phyloP scores from a whole-genome alignment of 495 filamentous ascomycete species.

The Trichoderma asperelloides region DNA sequence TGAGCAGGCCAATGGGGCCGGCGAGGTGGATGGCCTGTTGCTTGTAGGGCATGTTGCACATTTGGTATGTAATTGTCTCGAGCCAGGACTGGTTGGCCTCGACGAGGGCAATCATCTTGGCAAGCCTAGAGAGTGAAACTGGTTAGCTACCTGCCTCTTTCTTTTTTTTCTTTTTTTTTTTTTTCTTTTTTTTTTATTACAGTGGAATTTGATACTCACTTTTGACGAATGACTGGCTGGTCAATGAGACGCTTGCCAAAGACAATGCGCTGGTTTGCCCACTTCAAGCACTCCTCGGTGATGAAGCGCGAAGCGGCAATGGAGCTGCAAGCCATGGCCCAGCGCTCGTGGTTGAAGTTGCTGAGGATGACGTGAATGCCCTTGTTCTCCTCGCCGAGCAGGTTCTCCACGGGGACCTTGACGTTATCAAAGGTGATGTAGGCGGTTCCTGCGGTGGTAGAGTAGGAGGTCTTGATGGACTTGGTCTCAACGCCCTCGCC shows the following conservation, averaged over 20 bases:
- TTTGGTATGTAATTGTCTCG: slow-evolving; percentile 74
- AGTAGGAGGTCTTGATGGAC: slow-evolving; percentile 82
- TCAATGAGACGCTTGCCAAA: slow-evolving; percentile 74
- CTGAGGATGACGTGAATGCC: slow-evolving; percentile 81
- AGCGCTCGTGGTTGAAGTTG: slow-evolving; percentile 80
- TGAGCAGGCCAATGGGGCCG: slow-evolving; percentile 76
- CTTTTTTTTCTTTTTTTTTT: no score
- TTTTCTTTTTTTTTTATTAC: background rate
- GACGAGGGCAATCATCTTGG: slow-evolving; percentile 76
- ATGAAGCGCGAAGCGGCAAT: slow-evolving; percentile 58
- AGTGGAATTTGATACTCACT: slow-evolving; percentile 25
- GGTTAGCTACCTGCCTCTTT: no score
- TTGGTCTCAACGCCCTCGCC: slow-evolving; percentile 63
- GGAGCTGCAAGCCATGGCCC: slow-evolving; percentile 51
- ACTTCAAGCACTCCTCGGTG: slow-evolving; percentile 81
- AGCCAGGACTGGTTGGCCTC: slow-evolving; percentile 83
- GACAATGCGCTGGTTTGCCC: slow-evolving; percentile 82
- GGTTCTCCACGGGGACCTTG: slow-evolving; percentile 71
- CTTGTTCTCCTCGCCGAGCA: slow-evolving; percentile 78
- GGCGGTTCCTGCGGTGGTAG: slow-evolving; percentile 66
- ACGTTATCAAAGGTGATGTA: slow-evolving; percentile 81
- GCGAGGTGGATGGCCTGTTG: slow-evolving; percentile 68
- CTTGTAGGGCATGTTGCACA: slow-evolving; percentile 75
- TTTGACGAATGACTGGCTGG: slow-evolving; percentile 79
- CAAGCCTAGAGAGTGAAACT: slow-evolving; percentile 37